phyloP scores from a whole-genome alignment of 2,329 filamentous ascomycete species.

The Zalaria sp. region DNA sequence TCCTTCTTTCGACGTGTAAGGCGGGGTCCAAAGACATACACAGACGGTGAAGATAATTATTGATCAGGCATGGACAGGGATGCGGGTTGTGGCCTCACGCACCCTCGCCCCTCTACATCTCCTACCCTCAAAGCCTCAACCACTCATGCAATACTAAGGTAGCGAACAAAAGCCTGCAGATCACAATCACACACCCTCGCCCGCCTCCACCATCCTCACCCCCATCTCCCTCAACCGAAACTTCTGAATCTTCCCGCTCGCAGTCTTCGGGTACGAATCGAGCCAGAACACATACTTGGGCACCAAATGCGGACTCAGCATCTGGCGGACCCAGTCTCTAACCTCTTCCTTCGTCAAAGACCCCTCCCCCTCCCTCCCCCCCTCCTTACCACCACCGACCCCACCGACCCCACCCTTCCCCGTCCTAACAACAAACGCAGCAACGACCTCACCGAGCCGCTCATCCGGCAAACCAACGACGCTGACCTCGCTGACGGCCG shows the following conservation, averaged over 20 bases:
- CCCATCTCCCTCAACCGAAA: slow-evolving; percentile 66
- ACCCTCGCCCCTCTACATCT: no score
- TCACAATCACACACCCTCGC: slow-evolving; percentile 16
- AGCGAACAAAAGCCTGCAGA: no score
- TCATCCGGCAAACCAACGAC: slow-evolving; percentile 76
- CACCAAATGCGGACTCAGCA: slow-evolving; percentile 60
- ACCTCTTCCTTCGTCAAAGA: slow-evolving; percentile 41
- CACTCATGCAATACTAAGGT: no score
- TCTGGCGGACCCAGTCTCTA: slow-evolving; percentile 55
- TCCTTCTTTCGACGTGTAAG: no score
- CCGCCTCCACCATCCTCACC: slow-evolving; percentile 30
- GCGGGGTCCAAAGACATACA: no score
- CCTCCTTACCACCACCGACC: slow-evolving; percentile 24
- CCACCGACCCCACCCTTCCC: slow-evolving; percentile 10
- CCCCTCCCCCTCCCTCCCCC: slow-evolving; percentile 21
- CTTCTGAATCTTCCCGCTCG: slow-evolving; percentile 94
- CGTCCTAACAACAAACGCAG: slow-evolving; percentile 59
- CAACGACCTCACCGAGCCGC: slow-evolving; percentile 74
- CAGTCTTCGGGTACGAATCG: slow-evolving; percentile 79
- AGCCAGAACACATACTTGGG: slow-evolving; percentile 87
- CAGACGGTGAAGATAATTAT: no score
- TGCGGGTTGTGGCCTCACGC: no score
- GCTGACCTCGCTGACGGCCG: slow-evolving; percentile 57
- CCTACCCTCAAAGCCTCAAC: no score
- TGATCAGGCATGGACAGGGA: no score